phyloP scores from a whole-genome alignment of 2,329 filamentous ascomycete genomes.

The Calonectria hawksworthii region DNA sequence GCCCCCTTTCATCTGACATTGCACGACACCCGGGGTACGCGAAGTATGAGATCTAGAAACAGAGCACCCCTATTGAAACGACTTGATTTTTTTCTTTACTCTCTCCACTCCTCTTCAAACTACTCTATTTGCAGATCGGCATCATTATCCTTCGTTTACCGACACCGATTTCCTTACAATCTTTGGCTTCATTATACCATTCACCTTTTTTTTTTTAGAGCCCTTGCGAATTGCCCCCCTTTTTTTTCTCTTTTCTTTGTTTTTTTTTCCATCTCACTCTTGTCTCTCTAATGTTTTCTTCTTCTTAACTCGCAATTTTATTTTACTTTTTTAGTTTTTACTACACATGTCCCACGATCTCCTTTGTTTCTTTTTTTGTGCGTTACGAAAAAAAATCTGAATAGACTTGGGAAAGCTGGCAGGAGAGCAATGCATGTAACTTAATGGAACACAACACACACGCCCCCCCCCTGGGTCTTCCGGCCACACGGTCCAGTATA shows the following conservation, averaged over 20 bases:
- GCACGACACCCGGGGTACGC: constrained; percentile 35
- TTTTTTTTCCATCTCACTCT: constrained; percentile 26
- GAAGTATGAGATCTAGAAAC: constrained; percentile 39
- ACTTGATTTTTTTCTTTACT: constrained; percentile 34
- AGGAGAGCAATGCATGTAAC: constrained; percentile 46
- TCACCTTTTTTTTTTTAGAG: constrained; percentile 14
- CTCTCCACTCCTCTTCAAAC: constrained; percentile 39
- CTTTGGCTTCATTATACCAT: constrained; percentile 30
- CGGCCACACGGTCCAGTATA: constrained; percentile 36
- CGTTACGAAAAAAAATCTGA: constrained; percentile 42
- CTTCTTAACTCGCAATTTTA: neutral
- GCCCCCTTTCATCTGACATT: constrained; percentile 25
- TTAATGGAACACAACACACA: constrained; percentile 37
- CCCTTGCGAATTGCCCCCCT: constrained; percentile 29
- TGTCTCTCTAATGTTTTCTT: constrained; percentile 20
- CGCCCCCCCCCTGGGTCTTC: constrained; percentile 28
- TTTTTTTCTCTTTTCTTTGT: constrained; percentile 33
- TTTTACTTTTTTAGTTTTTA: constrained; percentile 30
- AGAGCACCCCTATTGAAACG: constrained; percentile 34
- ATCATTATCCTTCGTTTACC: constrained; percentile 36
- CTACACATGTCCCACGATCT: constrained; percentile 42
- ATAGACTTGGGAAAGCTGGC: constrained; percentile 45
- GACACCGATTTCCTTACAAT: constrained; percentile 38
- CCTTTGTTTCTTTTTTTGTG: constrained; percentile 41
- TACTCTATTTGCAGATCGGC: constrained; percentile 40